Evolutionary conservation across 2,329 filamentous ascomycete species (phyloP).

Genomic region (Penicillium glabrum): DNA sequence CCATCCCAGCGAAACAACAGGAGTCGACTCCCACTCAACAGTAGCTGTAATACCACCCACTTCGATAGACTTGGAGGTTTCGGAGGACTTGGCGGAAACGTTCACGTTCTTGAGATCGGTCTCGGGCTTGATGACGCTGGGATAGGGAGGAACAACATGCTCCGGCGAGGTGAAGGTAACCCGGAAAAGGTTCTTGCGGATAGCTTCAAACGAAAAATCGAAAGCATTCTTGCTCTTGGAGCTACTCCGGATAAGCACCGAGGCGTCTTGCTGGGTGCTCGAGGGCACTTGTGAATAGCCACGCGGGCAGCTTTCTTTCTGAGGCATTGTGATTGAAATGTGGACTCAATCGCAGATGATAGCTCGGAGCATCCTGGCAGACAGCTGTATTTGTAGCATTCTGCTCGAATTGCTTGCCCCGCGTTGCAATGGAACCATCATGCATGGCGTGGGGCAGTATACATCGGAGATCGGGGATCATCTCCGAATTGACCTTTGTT

Average conservation of each 20-base stretch:
- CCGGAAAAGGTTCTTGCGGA: slow-evolving; percentile 64
- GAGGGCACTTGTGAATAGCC: slow-evolving; percentile 34
- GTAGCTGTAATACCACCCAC: slow-evolving; percentile 53
- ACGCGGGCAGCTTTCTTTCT: slow-evolving; percentile 47
- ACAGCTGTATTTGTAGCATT: slow-evolving; percentile 3
- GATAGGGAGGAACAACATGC: slow-evolving; percentile 66
- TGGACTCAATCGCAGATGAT: background rate
- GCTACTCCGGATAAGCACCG: slow-evolving; percentile 45
- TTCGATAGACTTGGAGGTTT: slow-evolving; percentile 45
- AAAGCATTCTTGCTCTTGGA: slow-evolving; percentile 44
- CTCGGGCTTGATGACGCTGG: slow-evolving; percentile 54
- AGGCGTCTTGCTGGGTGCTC: slow-evolving; percentile 22
- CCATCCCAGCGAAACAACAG: slow-evolving; percentile 59
- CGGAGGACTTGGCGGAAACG: slow-evolving; percentile 32
- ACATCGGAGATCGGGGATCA: slow-evolving; percentile 3
- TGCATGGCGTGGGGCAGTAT: background rate
- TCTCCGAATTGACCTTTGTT: background rate
- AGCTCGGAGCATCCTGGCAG: background rate
- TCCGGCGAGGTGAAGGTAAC: slow-evolving; percentile 64
- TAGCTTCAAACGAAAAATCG: slow-evolving; percentile 62
- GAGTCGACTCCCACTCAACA: slow-evolving; percentile 60
- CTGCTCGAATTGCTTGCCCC: background rate
- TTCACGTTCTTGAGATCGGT: slow-evolving; percentile 35
- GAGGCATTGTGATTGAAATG: slow-evolving; percentile 43
- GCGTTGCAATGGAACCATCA: background rate